Base-by-base conservation (phyloP, 2,329 filamentous ascomycete genomes). In the Fusarium siculi region DNA sequence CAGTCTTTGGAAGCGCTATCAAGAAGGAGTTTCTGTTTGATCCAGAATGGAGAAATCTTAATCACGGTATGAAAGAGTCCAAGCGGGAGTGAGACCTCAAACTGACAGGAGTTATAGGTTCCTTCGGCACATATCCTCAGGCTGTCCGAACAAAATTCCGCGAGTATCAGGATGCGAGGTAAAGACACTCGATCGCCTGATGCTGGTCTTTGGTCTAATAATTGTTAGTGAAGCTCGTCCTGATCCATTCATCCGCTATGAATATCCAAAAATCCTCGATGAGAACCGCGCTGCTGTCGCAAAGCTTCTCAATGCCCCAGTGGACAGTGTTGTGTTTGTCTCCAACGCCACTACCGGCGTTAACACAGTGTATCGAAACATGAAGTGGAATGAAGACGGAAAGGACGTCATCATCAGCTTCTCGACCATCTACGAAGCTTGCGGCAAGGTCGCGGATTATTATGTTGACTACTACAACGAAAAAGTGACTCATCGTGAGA, bases 361-460 rank as follows among this genome's bases (percentile, higher is more conserved):
- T 52, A 96, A 96, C 82, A 93, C 91, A 0, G 89, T 97, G 9
- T 87, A 97, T n/a, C 90, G 92, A 46, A 95, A 93, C 79, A 81
- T 98, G 5, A 78, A 80, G 3, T 97, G 91, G 87, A 80, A 89
- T 42, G 80, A 85, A 0, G 91, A 92, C 68, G 92, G 95, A 68
- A 89, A 90, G 30, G 95, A 98, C 79, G 90, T 92, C 70, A 93
- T 97, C 70, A 77, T 97, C 49, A 92, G 91, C 81, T 97, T 97
- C 79, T 88, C 87, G 42, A 94, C 93, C 44, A 88, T 95, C 58
- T 97, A 97, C 80, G 91, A 91, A 63, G 91, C 90, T 2, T 95
- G 94, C 79, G 92, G 91, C 63, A 94, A 93, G 78, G 91, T 91
- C 0, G 85, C 96, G 23, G 86, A 91, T 46, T 96, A 84, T 63